Conservation (phyloP, 305 asterid genomes). For the Fraxinus albicans region DNA sequence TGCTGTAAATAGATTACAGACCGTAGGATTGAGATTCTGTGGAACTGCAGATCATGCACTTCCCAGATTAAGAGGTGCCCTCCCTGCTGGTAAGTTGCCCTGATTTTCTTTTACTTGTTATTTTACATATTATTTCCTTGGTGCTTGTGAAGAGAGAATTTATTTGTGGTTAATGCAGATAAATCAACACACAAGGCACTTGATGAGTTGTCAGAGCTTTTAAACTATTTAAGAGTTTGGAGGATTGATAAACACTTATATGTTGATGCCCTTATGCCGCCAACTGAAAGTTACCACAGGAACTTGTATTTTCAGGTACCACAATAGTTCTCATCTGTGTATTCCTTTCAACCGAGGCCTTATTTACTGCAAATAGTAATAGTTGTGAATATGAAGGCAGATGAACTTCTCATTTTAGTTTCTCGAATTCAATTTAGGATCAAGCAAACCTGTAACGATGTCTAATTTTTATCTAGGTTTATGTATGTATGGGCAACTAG, state of each 20-base stretch:
- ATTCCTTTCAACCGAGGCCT: slow-evolving; percentile 7
- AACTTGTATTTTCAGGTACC: slow-evolving; percentile 89
- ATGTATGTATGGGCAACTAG: background rate
- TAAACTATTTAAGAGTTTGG: slow-evolving; percentile 84
- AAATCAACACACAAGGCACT: slow-evolving; percentile 84
- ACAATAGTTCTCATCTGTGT: slow-evolving; percentile 11
- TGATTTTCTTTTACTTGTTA: background rate
- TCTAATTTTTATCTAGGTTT: background rate
- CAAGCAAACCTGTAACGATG: background rate
- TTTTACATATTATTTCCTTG: background rate
- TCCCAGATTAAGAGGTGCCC: slow-evolving; percentile 97
- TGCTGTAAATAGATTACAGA: slow-evolving; percentile 84
- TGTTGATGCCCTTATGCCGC: slow-evolving; percentile 93
- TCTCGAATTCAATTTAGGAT: background rate
- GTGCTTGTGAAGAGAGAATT: slow-evolving; percentile 16
- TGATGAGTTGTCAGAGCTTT: slow-evolving; percentile 83
- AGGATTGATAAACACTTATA: slow-evolving; percentile 57
- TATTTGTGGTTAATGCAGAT: slow-evolving; percentile 53
- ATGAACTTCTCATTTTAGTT: background rate
- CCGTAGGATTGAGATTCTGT: slow-evolving; percentile 95
- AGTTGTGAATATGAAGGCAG: background rate
- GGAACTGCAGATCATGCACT: slow-evolving; percentile 90
- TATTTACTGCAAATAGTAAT: background rate
- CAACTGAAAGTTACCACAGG: slow-evolving; percentile 85
- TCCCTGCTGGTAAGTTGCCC: slow-evolving; percentile 71